phyloP scores from a whole-genome alignment of 2,329 filamentous ascomycete genomes.

The Berkeleyomyces rouxiae region DNA sequence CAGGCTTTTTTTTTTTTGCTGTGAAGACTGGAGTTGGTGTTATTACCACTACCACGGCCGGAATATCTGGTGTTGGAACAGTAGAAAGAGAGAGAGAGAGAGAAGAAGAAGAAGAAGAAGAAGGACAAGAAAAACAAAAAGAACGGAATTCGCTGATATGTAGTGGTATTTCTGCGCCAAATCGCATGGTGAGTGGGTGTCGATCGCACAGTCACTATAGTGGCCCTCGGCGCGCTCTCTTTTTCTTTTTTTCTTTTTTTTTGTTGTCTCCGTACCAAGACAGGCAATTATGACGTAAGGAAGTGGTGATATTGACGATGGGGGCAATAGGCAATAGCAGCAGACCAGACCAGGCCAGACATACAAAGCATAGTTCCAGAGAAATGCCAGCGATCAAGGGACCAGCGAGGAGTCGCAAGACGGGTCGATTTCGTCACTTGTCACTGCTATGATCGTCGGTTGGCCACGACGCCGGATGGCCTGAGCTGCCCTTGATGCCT shows the following conservation, averaged over 20 bases:
- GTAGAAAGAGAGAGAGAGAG: neutral
- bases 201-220: neutral
- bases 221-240: neutral
- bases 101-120: neutral
- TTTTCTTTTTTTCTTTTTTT: neutral
- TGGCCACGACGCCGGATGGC: neutral
- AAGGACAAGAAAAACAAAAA: neutral
- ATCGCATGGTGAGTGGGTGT: neutral
- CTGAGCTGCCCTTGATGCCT: neutral
- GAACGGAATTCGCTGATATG: neutral
- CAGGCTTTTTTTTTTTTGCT: neutral
- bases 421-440: neutral
- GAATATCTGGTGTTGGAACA: too few relatives aligned
- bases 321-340: neutral
- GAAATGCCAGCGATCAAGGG: neutral
- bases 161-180: neutral
- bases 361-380: too few relatives aligned
- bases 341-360: neutral
- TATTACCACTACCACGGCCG: too few relatives aligned
- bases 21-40: too few relatives aligned
- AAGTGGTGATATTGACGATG: neutral
- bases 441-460: neutral
- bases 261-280: neutral
- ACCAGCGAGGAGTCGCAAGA: neutral
- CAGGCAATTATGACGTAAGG: constrained; percentile 1